Evolutionary conservation across 345 rosid genomes (phyloP).

Genomic region (Brassica juncea): DNA sequence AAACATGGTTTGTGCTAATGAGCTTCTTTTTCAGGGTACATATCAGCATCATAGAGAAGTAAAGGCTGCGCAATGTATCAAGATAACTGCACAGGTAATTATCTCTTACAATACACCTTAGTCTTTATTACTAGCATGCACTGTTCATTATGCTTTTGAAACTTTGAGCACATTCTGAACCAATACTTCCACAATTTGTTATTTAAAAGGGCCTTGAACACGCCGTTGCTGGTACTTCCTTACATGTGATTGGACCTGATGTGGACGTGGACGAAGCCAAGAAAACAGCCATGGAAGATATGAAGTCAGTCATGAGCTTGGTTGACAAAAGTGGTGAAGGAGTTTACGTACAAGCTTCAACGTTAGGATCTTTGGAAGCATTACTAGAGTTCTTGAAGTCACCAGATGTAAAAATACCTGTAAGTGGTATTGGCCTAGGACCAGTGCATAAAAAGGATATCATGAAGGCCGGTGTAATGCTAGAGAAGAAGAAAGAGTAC

Average conservation of each 20-base stretch:
- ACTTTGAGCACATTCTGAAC: slow-evolving; percentile 20
- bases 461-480: slow-evolving; percentile 92
- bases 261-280: slow-evolving; percentile 66
- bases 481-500: slow-evolving; percentile 85
- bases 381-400: slow-evolving; percentile 86
- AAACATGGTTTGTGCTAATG: slow-evolving; percentile 30
- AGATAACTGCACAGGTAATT: slow-evolving; percentile 83
- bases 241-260: slow-evolving; percentile 74
- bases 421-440: slow-evolving; percentile 86
- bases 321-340: slow-evolving; percentile 91
- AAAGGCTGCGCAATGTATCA: slow-evolving; percentile 95
- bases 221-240: slow-evolving; percentile 91
- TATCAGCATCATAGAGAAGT: slow-evolving; percentile 81
- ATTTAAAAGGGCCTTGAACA: slow-evolving; percentile 76
- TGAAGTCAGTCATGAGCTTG: slow-evolving; percentile 78
- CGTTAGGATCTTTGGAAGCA: slow-evolving; percentile 92
- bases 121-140: slow-evolving; percentile 1
- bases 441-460: slow-evolving; percentile 93
- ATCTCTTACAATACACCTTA: background rate
- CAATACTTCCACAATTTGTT: slow-evolving; percentile 7
- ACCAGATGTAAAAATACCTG: slow-evolving; percentile 83
- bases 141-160: background rate
- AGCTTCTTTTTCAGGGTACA: slow-evolving; percentile 60
- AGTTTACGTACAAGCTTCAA: slow-evolving; percentile 95
- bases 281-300: slow-evolving; percentile 64